Base-by-base conservation (phyloP, 2,329 filamentous ascomycete genomes). In the Arthrobotrys sinensis region DNA sequence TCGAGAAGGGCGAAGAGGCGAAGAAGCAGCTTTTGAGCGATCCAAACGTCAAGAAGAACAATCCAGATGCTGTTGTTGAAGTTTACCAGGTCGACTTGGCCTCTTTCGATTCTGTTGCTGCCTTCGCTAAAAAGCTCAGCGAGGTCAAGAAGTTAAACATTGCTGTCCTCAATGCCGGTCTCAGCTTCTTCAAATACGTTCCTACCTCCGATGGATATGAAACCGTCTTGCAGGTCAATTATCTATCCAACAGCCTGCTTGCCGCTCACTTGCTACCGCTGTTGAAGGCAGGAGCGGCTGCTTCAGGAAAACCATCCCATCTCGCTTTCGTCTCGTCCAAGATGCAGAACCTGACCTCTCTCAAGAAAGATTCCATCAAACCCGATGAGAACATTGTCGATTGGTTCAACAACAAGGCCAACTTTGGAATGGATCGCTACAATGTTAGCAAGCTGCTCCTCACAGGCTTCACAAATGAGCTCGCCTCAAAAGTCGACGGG, bases 201-300 rank as follows among this genome's bases (percentile, higher is more conserved):
- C 52, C 50, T 11, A 75, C 62, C 16, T n/a, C 11, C 1, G 85
- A 86, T 36, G 87, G 86, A 5, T 88, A 85, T 83, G 87, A 89
- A 76, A 84, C 86, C 67, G 87, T 85, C 1, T 80, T 90, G 12
- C 88, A 90, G 81, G 87, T 90, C 80, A 90, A 90, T 81, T 85
- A 86, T 1, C 83, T 91, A 1, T 88, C 88, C 4, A 90, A 88
- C 0, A 84, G 86, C 6, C 83, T 90, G 0, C 83, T 91, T 8
- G 88, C 85, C 0, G 78, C 89, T 1, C 82, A 89, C 1, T 83
- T 91, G 14, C 83, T 88, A 1, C 86, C 86, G 0, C 85, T 86
- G 55, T 82, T 83, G 28, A 82, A 81, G 6, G 84, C 84, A 50
- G 83, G 84, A 19, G 81, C 83, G 1, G 68, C 71, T 53, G 53